Conservation (phyloP, 2,329 filamentous ascomycete species). For the Pleoardoris graminearum region DNA sequence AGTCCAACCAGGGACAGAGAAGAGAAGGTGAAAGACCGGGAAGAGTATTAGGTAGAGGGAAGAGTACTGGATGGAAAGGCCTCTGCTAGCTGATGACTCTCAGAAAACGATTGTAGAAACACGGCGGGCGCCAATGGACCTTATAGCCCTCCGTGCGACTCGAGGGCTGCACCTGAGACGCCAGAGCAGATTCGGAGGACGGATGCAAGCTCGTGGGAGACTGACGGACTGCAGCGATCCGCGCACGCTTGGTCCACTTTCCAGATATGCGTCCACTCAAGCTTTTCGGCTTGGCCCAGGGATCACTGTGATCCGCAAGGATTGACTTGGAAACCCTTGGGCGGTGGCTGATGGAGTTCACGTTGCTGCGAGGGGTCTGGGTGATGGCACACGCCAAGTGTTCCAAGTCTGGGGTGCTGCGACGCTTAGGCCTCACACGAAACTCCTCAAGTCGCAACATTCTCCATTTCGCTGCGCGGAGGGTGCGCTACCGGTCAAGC, state of each 20-base stretch:
- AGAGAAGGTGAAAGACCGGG: constrained; percentile 42
- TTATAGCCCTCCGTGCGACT: constrained; percentile 42
- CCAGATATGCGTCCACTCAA: constrained; percentile 37
- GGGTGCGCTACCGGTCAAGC: constrained; percentile 33
- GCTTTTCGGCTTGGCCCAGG: constrained; percentile 36
- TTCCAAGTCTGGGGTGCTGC: constrained; percentile 44
- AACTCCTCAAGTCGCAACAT: constrained; percentile 40
- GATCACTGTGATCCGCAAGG: constrained; percentile 34
- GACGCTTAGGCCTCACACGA: constrained; percentile 41
- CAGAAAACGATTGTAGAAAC: constrained; percentile 44
- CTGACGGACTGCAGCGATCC: constrained; percentile 35
- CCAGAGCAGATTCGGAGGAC: constrained; percentile 43
- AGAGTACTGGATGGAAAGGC: constrained; percentile 33
- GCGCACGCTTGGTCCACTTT: constrained; percentile 36
- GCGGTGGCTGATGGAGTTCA: constrained; percentile 33
- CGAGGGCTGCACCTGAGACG: constrained; percentile 42
- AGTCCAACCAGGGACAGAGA: constrained; percentile 49
- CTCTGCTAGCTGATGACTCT: constrained; percentile 42
- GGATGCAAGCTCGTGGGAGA: constrained; percentile 38
- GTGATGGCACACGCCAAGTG: constrained; percentile 39
- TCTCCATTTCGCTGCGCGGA: constrained; percentile 34
- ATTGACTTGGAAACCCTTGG: constrained; percentile 29
- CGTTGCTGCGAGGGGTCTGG: constrained; percentile 27
- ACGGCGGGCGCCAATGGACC: constrained; percentile 44
- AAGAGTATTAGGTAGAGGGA: constrained; percentile 41